These are phyloP conservation scores for Alternaria gansuensis DNA, from an alignment of 2,329 filamentous ascomycete species.

Conservation along the genomic window DNA sequence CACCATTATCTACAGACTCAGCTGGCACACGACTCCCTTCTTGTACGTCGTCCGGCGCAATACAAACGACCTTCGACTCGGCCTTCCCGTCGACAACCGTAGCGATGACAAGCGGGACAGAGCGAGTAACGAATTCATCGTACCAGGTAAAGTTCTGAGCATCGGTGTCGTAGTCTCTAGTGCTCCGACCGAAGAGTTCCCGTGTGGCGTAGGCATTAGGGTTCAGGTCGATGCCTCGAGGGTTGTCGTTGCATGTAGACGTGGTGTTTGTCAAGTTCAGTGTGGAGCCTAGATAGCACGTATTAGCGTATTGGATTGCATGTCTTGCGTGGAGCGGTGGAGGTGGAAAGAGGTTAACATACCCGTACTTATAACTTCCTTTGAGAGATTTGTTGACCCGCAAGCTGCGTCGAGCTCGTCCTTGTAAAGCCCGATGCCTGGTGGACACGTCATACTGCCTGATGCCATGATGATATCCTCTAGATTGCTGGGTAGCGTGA, in stretches of 20 bases:
- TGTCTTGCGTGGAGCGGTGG: too few species aligned
- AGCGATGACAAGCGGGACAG: neutral
- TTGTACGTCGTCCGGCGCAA: neutral
- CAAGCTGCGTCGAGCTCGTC: neutral
- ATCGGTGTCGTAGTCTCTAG: neutral
- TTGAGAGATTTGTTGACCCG: neutral
- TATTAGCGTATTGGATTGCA: neutral
- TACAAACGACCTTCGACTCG: neutral
- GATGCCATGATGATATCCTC: neutral
- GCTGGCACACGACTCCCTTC: constrained; percentile 1
- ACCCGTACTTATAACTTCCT: neutral
- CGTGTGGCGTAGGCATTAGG: neutral
- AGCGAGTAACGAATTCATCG: neutral
- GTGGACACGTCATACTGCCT: too few species aligned
- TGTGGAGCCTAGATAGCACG: neutral
- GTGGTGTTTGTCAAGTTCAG: constrained; percentile 2
- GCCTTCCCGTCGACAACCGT: neutral
- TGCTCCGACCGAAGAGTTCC: neutral
- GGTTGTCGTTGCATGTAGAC: neutral
- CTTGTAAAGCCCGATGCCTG: neutral
- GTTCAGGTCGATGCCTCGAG: neutral
- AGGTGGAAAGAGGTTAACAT: neutral
- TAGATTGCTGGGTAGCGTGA: neutral
- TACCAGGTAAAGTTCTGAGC: neutral
- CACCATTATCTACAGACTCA: neutral